These are phyloP conservation scores for Anthracocystis panici-leucophaei DNA, from an alignment of 1,284 basidiomycete genomes.

Conservation along the genomic window DNA sequence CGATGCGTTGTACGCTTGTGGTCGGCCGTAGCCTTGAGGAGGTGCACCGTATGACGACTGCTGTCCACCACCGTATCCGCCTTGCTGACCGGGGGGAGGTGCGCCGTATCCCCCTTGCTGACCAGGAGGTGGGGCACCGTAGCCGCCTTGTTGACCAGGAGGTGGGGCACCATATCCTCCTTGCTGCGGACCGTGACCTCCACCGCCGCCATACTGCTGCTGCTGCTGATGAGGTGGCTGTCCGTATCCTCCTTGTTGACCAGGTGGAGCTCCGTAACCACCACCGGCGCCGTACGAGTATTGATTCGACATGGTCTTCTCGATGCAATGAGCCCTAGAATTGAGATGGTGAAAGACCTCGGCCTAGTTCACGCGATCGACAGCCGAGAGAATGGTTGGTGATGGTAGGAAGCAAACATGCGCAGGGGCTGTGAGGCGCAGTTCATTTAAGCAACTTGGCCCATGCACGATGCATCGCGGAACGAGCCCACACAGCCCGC, in stretches of 20 bases:
- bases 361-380: not conserved
- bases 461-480: conserved; percentile 3
- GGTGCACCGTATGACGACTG: conserved; percentile 23
- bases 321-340: not conserved
- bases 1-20: conserved; percentile 45
- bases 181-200: conserved; percentile 36
- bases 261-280: conserved; percentile 46
- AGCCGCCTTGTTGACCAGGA: conserved; percentile 36
- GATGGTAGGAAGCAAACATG: not conserved
- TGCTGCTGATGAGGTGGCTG: conserved; percentile 14
- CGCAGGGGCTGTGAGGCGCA: not conserved
- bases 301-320: conserved; percentile 44
- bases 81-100: conserved; percentile 31
- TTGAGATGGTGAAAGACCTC: not conserved
- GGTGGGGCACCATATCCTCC: conserved; percentile 41
- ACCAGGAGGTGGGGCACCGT: conserved; percentile 34
- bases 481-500: not conserved
- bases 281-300: conserved; percentile 50
- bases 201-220: conserved; percentile 27
- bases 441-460: not conserved
- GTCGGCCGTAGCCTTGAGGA: conserved; percentile 24
- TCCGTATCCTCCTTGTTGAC: conserved; percentile 36
- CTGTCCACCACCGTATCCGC: conserved; percentile 21
- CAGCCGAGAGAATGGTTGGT: not conserved
- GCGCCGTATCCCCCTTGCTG: conserved; percentile 38